A percentile compares a stretch with the other conserved stretches of the same genome.
Evolutionary conservation across 768 basidiomycete species (phyloP).

Genomic region (Lactarius hengduanensis): DNA sequence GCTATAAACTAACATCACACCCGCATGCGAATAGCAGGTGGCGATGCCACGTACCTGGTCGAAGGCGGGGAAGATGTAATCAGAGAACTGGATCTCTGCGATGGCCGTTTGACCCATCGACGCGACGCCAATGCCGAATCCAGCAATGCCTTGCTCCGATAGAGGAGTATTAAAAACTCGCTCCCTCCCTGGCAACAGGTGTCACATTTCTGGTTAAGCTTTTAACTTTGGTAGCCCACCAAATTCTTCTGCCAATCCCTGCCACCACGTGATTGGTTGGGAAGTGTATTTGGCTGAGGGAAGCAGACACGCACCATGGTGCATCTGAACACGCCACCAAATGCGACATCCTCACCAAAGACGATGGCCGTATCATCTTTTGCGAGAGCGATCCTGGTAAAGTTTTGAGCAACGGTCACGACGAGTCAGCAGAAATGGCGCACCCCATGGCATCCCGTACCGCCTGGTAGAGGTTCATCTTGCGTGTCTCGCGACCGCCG

Average conservation of each 20-base stretch:
- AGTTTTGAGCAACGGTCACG: constrained; percentile 6
- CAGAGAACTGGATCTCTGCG: constrained; percentile 89
- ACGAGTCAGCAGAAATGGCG: constrained; percentile 24
- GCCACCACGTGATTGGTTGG: constrained; percentile 10
- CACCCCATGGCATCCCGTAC: constrained; percentile 88
- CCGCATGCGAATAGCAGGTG: not conserved
- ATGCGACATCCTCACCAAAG: constrained; percentile 90
- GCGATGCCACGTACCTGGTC: constrained; percentile 63
- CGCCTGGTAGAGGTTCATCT: constrained; percentile 96
- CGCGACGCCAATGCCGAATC: constrained; percentile 90
- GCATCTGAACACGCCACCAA: constrained; percentile 93
- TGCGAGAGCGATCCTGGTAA: constrained; percentile 65
- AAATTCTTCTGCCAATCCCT: constrained; percentile 92
- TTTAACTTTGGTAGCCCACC: constrained; percentile 46
- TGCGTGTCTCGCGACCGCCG: constrained; percentile 82
- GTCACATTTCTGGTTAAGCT: not conserved
- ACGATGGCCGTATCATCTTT: constrained; percentile 88
- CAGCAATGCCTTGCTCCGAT: constrained; percentile 91
- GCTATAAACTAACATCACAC: constrained; percentile 40
- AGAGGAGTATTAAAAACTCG: constrained; percentile 95
- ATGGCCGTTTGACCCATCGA: constrained; percentile 94
- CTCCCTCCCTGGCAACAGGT: constrained; percentile 60
- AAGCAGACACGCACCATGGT: constrained; percentile 62
- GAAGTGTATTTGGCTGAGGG: not conserved
- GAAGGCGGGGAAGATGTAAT: constrained; percentile 93